Percentiles rank a stretch among this genome's conserved stretches.
Evolutionary conservation across 2,329 filamentous ascomycete species (phyloP).

Genomic region (Chlorencoelia australis): DNA sequence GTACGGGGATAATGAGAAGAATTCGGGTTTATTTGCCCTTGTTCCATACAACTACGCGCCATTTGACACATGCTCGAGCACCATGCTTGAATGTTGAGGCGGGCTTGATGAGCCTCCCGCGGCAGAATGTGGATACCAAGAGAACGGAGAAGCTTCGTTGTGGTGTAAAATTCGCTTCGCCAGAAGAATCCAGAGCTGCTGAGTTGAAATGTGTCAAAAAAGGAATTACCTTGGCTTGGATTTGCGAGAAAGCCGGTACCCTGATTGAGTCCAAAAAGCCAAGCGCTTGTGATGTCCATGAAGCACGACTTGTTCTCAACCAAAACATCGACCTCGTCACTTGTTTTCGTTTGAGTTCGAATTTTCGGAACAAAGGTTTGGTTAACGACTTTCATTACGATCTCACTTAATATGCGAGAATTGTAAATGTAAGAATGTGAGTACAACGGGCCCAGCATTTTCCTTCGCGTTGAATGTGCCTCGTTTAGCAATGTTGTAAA

Average conservation of each 20-base stretch:
- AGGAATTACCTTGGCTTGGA: background rate
- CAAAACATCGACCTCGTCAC: background rate
- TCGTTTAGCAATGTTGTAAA: background rate
- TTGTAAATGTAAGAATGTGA: constrained; percentile 1
- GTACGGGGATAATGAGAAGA: background rate
- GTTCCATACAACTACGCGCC: too few relatives aligned
- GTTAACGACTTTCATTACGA: background rate
- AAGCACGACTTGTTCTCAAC: background rate
- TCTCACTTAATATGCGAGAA: background rate
- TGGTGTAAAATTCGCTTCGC: background rate
- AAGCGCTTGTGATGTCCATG: background rate
- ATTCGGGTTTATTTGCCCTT: background rate
- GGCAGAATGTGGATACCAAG: background rate
- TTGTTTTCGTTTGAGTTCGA: background rate
- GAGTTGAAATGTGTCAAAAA: background rate
- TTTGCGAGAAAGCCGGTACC: background rate
- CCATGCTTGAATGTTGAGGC: background rate
- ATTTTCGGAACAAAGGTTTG: background rate
- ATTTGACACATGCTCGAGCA: background rate
- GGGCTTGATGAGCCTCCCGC: background rate
- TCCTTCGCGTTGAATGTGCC: background rate
- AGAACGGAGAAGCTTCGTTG: background rate
- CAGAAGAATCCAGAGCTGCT: background rate
- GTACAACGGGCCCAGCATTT: background rate
- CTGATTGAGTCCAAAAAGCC: background rate